Percentiles rank a stretch among this genome's conserved stretches.
These are phyloP conservation scores for Sarcomyxa edulis DNA, from an alignment of 768 basidiomycete species.

Conservation along the genomic window DNA sequence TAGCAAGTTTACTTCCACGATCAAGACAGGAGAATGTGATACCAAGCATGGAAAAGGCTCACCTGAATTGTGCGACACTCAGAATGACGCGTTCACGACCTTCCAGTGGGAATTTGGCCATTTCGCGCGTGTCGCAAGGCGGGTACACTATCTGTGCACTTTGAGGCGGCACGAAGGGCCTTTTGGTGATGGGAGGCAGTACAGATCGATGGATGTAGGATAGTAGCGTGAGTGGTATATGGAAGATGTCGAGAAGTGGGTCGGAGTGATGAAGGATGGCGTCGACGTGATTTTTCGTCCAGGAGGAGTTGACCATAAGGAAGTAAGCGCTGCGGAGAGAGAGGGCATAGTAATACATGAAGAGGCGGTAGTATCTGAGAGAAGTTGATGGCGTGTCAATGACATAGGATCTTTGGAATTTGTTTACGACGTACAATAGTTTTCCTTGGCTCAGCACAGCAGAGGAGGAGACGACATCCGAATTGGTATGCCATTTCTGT, in stretches of 20 bases:
- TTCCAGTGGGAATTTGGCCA: slow-evolving; percentile 50
- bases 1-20: background rate
- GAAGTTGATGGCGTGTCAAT: slow-evolving; percentile 1
- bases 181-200: slow-evolving; percentile 14
- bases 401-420: slow-evolving; percentile 1
- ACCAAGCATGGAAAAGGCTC: slow-evolving; percentile 13
- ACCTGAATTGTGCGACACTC: slow-evolving; percentile 94
- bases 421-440: slow-evolving; percentile 43
- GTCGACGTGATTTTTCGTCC: slow-evolving; percentile 86
- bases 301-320: slow-evolving; percentile 92
- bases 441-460: slow-evolving; percentile 52
- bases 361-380: slow-evolving; percentile 80
- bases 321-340: slow-evolving; percentile 71
- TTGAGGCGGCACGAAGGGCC: slow-evolving; percentile 14
- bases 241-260: slow-evolving; percentile 38
- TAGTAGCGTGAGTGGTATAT: slow-evolving; percentile 38
- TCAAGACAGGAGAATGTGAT: background rate
- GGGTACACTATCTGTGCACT: slow-evolving; percentile 70
- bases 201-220: slow-evolving; percentile 17
- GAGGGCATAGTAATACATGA: slow-evolving; percentile 77
- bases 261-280: slow-evolving; percentile 61
- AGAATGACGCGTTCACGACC: slow-evolving; percentile 62
- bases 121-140: slow-evolving; percentile 81
- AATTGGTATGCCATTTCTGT: slow-evolving; percentile 58
- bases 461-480: slow-evolving; percentile 49